Evolutionary conservation across 805 yeast genomes (phyloP).

Genomic region (Myxozyma geophila): DNA sequence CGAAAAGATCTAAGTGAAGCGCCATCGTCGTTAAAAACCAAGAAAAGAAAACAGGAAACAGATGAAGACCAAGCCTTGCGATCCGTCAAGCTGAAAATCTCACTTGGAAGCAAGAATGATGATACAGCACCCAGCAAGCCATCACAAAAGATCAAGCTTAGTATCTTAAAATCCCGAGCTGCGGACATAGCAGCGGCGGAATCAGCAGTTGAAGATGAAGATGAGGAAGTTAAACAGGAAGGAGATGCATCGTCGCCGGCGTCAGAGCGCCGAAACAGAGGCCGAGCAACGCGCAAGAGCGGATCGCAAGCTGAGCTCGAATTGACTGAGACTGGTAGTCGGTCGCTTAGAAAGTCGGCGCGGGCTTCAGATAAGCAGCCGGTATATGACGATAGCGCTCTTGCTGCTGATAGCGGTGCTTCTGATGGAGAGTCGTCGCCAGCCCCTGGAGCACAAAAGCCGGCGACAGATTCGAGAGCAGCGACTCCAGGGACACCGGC

Average conservation of each 20-base stretch:
- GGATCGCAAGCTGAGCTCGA: not conserved
- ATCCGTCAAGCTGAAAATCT: constrained; percentile 33
- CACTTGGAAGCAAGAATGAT: constrained; percentile 21
- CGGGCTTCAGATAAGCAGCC: constrained; percentile 10
- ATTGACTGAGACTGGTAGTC: not conserved
- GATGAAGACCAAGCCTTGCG: constrained; percentile 27
- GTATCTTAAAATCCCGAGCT: constrained; percentile 17
- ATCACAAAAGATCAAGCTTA: constrained; percentile 35
- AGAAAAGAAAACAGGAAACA: constrained; percentile 32
- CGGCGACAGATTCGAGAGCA: not conserved
- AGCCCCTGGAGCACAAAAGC: not conserved
- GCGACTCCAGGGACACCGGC: not conserved
- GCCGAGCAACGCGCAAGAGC: constrained; percentile 22
- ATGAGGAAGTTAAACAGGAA: constrained; percentile 33
- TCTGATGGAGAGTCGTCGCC: not conserved
- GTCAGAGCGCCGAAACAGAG: constrained; percentile 36
- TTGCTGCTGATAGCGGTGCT: not conserved
- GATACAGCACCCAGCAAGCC: constrained; percentile 9
- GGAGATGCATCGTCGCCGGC: constrained; percentile 22
- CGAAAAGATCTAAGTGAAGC: constrained; percentile 5
- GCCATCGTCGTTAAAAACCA: constrained; percentile 16
- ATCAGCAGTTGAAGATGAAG: constrained; percentile 27
- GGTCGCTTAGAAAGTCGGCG: constrained; percentile 7
- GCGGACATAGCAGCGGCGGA: constrained; percentile 30
- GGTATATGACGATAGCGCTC: constrained; percentile 3